Evolutionary conservation across 352 stramenopile genomes (phyloP).

Genomic region (Aphanomyces astaci): DNA sequence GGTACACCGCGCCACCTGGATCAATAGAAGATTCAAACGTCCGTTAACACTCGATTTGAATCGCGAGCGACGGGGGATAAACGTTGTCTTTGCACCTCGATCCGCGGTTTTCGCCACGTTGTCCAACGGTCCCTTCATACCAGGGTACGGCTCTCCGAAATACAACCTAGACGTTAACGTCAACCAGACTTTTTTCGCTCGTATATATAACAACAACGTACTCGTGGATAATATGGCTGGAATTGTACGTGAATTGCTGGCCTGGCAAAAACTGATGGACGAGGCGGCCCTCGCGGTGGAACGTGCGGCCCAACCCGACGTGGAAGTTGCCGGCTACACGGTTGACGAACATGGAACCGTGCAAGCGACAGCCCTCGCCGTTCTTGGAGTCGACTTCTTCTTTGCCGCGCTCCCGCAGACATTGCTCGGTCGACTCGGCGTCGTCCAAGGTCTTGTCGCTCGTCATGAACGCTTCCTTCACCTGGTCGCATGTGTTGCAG

Average conservation of each 20-base stretch:
- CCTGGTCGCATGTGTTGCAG: slow-evolving; percentile 76
- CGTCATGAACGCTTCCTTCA: slow-evolving; percentile 77
- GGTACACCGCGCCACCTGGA: slow-evolving; percentile 65
- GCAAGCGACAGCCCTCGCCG: slow-evolving; percentile 70
- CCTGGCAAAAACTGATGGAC: slow-evolving; percentile 78
- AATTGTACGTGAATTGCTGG: slow-evolving; percentile 71
- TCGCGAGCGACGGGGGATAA: too few species aligned
- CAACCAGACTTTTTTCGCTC: neutral
- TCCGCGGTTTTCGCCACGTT: slow-evolving; percentile 41
- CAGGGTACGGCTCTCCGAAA: slow-evolving; percentile 51
- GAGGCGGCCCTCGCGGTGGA: slow-evolving; percentile 64
- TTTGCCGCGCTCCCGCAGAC: slow-evolving; percentile 48
- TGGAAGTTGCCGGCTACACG: slow-evolving; percentile 82
- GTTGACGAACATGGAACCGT: slow-evolving; percentile 79
- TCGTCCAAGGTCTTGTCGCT: slow-evolving; percentile 66
- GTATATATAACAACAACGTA: slow-evolving; percentile 15
- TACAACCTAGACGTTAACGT: slow-evolving; percentile 35
- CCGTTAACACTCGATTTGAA: too few species aligned
- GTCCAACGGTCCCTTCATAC: slow-evolving; percentile 40
- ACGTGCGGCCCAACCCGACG: slow-evolving; percentile 68
- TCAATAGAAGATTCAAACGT: neutral
- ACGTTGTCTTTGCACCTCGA: too few species aligned
- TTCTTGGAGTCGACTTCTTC: slow-evolving; percentile 65
- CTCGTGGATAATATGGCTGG: slow-evolving; percentile 70
- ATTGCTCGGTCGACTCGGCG: slow-evolving; percentile 72